Percentiles rank a stretch among this genome's conserved stretches.
Conservation (phyloP, 129 eudicot genomes). For the Centrapalus pauciflorus region DNA sequence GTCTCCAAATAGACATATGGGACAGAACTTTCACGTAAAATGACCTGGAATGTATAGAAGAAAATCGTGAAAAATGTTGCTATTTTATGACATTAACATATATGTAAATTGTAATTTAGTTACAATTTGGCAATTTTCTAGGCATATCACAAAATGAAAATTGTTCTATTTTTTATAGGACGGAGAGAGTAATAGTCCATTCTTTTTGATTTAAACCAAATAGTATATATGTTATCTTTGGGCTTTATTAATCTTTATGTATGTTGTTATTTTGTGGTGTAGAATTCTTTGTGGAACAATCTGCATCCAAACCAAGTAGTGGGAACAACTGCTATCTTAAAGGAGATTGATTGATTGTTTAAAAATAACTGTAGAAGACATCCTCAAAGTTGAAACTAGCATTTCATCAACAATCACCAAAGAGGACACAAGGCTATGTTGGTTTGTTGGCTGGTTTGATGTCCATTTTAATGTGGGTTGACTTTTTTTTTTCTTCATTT, state of each 20-base stretch:
- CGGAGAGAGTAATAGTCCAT: slow-evolving; percentile 14
- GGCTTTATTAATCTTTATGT: slow-evolving; percentile 21
- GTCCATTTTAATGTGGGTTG: slow-evolving; percentile 93
- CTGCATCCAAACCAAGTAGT: slow-evolving; percentile 90
- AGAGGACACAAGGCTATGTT: slow-evolving; percentile 65
- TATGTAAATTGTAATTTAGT: no score
- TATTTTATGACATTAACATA: no score
- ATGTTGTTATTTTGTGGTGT: slow-evolving; percentile 8
- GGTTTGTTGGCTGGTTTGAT: slow-evolving; percentile 97
- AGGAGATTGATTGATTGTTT: slow-evolving; percentile 75
- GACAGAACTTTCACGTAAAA: no score
- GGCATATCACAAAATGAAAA: no score
- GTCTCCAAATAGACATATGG: no score
- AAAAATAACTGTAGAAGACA: slow-evolving; percentile 73
- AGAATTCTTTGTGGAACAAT: slow-evolving; percentile 92
- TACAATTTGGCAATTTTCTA: no score
- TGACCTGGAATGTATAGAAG: no score
- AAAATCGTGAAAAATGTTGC: no score
- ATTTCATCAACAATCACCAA: slow-evolving; percentile 50
- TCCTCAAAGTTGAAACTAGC: slow-evolving; percentile 48
- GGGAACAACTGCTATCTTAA: slow-evolving; percentile 60
- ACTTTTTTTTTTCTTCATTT: not conserved
- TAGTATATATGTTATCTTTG: not conserved
- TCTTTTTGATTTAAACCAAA: not conserved
- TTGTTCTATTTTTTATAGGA: no score